Base-by-base conservation (phyloP, 257 asterid genomes). In the Rubia yunnanensis region DNA sequence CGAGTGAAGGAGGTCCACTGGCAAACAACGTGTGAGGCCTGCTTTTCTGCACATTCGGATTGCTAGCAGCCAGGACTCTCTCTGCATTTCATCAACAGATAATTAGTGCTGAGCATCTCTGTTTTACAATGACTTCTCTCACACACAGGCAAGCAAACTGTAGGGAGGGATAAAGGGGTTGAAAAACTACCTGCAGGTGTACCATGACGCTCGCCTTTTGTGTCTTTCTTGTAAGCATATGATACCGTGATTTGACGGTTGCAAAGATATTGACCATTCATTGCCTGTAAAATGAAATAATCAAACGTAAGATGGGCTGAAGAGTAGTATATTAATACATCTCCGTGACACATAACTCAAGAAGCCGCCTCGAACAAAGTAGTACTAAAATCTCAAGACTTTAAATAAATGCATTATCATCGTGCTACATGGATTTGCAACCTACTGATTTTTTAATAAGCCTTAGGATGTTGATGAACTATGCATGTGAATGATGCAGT, bases 221-320 rank as follows among this genome's bases (percentile, higher is more conserved):
- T 92, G 76, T 92, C 99, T 83, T 92, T 92, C 85, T 92, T 92
- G 85, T 87, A 87, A 26, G 96, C 99, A 77, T 92, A 92, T 23
- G 99, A 92, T 62, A 89, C 99, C 11, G 95, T 89, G 39, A 92
- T 92, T 80, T 92, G 97, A 57, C 99, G 99, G 73, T 85, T 84
- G 78, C 97, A 86, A 24, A 92, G 94, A 82, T 92, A 90, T 73
- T 92, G 99, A 41, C 99, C 99, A 75, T 86, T 92, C 99, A 92
- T 89, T 34, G 96, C 85, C 97, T 89, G 89, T 67, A 79, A 32
- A 32, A 54, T 31, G 48, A 24, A 63, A 35, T 27, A 39, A 18
- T 44, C 36, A 23, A 58, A 30, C n/a, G n/a, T n/a, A n/a, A n/a
- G n/a, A n/a, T n/a, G n/a, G n/a, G 9, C 57, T 0, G 11, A 50